Percentiles rank a stretch among this genome's conserved stretches.
phyloP scores from a whole-genome alignment of 331 rosid genomes.

The Malus hybrid region DNA sequence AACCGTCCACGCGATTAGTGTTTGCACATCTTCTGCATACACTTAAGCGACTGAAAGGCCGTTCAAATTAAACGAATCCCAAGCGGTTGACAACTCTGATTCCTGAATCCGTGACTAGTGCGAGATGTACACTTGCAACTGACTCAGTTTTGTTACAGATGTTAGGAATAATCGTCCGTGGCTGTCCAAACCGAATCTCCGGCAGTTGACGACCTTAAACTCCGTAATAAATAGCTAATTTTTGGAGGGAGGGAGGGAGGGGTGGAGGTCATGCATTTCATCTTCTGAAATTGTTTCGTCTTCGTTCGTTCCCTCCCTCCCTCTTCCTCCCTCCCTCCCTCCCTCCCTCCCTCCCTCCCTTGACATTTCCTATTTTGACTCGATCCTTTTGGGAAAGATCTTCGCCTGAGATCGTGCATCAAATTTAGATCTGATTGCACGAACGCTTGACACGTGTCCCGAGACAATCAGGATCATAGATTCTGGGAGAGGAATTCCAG shows the following conservation, averaged over 20 bases:
- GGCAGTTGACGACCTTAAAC: neutral
- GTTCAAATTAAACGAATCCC: neutral
- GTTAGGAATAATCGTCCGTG: neutral
- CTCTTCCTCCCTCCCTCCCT: too few species aligned
- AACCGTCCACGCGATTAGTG: neutral
- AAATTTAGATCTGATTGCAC: neutral
- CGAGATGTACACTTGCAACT: neutral
- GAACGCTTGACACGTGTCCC: neutral
- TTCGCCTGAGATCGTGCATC: neutral
- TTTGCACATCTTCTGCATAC: neutral
- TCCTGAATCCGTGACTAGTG: neutral
- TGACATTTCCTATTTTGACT: neutral
- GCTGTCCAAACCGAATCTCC: neutral
- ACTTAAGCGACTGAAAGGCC: neutral
- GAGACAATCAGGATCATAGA: neutral
- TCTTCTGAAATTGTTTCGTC: neutral
- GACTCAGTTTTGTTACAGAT: neutral
- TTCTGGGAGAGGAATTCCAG: neutral
- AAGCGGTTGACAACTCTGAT: neutral
- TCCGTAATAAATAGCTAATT: neutral
- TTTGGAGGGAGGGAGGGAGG: too few species aligned
- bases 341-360: too few species aligned
- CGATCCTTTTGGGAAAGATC: neutral
- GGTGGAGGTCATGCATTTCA: neutral
- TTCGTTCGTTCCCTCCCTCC: too few species aligned